A percentile compares a stretch with the other conserved stretches of the same genome.
These are phyloP conservation scores for Suhomyces sp. DNA, from an alignment of 805 yeast genomes.

Conservation along the genomic window DNA sequence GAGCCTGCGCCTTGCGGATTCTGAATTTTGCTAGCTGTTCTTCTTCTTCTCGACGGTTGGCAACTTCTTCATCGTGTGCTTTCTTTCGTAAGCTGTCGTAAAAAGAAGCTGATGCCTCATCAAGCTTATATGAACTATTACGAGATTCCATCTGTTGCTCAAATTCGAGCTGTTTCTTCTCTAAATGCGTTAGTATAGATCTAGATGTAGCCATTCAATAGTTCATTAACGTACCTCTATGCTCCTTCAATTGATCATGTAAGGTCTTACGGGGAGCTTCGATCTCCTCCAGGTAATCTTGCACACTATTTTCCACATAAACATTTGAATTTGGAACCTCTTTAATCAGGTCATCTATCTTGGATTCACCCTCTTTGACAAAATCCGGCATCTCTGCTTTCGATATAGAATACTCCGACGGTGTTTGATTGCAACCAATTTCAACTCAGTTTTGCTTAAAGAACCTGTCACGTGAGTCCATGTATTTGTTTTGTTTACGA, in stretches of 20 bases:
- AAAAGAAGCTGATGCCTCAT: constrained; percentile 33
- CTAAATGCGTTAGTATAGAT: constrained; percentile 16
- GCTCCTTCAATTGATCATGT: constrained; percentile 40
- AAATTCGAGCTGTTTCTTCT: constrained; percentile 30
- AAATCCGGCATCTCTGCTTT: constrained; percentile 8
- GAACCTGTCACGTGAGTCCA: neutral
- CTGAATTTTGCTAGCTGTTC: constrained; percentile 11
- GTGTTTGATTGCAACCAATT: neutral
- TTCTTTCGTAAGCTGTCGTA: constrained; percentile 25
- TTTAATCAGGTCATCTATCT: neutral
- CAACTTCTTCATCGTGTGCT: constrained; percentile 17
- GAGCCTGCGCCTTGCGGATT: neutral
- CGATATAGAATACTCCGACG: neutral
- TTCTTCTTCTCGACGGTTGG: constrained; percentile 19
- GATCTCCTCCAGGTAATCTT: constrained; percentile 10
- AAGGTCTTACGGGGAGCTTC: constrained; percentile 35
- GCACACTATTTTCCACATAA: neutral
- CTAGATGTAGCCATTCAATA: too few relatives aligned
- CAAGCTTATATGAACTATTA: constrained; percentile 42
- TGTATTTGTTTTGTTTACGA: neutral
- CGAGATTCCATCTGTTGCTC: constrained; percentile 25
- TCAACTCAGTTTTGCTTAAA: neutral
- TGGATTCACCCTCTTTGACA: constrained; percentile 7
- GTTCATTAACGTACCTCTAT: constrained; percentile 29
- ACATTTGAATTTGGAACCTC: neutral